Evolutionary conservation across 331 rosid species (phyloP), one percentile per base, ranked within the genome.

Genomic region (Arachis monticola): DNA sequence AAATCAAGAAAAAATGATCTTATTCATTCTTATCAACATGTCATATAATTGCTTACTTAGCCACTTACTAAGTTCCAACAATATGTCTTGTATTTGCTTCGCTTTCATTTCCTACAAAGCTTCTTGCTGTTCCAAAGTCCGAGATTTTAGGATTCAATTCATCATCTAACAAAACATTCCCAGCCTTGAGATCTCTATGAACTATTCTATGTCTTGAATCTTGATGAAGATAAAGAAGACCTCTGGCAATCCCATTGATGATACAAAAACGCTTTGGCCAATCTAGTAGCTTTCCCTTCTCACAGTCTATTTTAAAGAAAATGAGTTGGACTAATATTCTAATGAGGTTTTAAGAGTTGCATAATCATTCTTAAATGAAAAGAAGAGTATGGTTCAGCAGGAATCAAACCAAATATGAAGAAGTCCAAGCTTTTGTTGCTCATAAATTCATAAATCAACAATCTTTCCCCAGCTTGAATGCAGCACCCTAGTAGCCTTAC

Each of bases 401-500:
- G 64, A 70, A 62, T 42, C 77, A 53, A 45, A 72, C 83, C 83
- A 46, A 56, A 79, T 64, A 79, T 72, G 73, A 79, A 63, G 68
- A 8, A 60, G 62, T 73, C 61, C 48, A 27, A 27, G 30, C 30
- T 27, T 27, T 27, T 27, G 30, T 27, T 27, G 30, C 30, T 27
- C 30, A 27, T 73, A 14, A 30, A 73, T 62, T 60, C 77, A 14
- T 73, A 73, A 8, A 79, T 22, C 17, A 79, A 22, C 78, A 71
- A 44, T 42, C 72, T 72, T 72, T 79, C 78, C 10, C 52, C 82
- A 6, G 55, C 67, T 14, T 72, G 69, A 64, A 57, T 57, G 73
- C 82, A 70, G 63, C 58, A 79, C 14, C 81, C 76, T 17, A 60
- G 50, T 50, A 77, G 76, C 58, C 22, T 77, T 35, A 77, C 76